These are phyloP conservation scores for Phaeolepiota aurea DNA, from an alignment of 768 basidiomycete species.

Conservation along the genomic window DNA sequence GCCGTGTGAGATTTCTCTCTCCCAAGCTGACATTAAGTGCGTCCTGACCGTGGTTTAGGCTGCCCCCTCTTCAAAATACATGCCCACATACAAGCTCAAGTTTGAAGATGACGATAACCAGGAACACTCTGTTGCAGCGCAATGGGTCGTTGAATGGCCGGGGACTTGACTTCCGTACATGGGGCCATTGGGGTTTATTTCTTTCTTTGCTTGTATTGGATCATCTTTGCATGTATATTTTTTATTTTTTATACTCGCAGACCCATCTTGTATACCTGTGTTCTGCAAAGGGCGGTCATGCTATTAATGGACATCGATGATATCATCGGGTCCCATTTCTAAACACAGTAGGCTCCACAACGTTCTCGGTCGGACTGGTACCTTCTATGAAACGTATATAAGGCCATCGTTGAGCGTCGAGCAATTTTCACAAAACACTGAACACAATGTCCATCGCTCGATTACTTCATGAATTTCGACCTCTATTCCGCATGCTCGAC, in stretches of 20 bases:
- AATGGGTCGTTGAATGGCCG: constrained; percentile 81
- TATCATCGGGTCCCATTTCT: no score
- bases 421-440: background rate
- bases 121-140: constrained; percentile 67
- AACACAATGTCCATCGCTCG: constrained; percentile 57
- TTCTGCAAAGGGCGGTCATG: no score
- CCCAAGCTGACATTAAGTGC: background rate
- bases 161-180: constrained; percentile 5
- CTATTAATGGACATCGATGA: no score
- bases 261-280: background rate
- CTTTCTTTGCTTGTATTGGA: constrained; percentile 10
- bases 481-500: constrained; percentile 69
- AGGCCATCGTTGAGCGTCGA: no score
- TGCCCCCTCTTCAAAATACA: constrained; percentile 35
- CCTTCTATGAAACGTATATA: no score
- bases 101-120: constrained; percentile 89
- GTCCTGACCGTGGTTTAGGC: constrained; percentile 11
- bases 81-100: constrained; percentile 65
- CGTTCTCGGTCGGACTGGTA: no score
- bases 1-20: constrained; percentile 19
- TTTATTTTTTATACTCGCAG: background rate
- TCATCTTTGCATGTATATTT: constrained; percentile 8
- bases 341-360: no score
- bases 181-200: constrained; percentile 1
- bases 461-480: constrained; percentile 62